Conservation (phyloP, 768 basidiomycete species). For the Sporobolomyces roseus region DNA sequence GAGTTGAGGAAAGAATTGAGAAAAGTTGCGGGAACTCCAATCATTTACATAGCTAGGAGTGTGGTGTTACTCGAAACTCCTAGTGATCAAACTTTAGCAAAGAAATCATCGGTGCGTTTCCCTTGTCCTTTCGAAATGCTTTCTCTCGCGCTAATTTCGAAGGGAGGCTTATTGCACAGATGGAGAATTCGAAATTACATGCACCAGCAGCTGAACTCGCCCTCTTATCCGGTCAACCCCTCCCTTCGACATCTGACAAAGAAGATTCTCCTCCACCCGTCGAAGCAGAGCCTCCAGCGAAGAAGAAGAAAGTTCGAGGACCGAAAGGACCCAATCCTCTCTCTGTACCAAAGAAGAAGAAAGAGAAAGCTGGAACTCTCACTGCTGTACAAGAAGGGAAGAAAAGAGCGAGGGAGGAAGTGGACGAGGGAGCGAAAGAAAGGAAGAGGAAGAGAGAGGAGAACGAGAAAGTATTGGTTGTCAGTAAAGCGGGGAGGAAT, state of each 20-base stretch:
- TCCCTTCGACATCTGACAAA: slow-evolving; percentile 13
- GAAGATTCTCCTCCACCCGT: too few relatives aligned
- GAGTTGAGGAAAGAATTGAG: slow-evolving; percentile 67
- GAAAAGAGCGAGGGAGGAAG: slow-evolving; percentile 23
- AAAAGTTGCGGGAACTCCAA: slow-evolving; percentile 73
- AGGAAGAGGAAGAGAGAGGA: slow-evolving; percentile 21
- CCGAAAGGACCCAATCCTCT: slow-evolving; percentile 89
- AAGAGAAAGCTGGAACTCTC: not conserved
- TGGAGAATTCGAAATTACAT: slow-evolving; percentile 66
- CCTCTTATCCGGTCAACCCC: slow-evolving; percentile 27
- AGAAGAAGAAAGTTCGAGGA: slow-evolving; percentile 51
- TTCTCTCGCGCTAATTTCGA: not conserved
- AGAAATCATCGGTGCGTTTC: slow-evolving; percentile 60
- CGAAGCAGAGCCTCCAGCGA: slow-evolving; percentile 12
- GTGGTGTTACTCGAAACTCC: slow-evolving; percentile 92
- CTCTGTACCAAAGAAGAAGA: slow-evolving; percentile 67
- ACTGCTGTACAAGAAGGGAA: slow-evolving; percentile 7
- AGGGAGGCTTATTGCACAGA: not conserved
- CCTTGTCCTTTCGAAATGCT: not conserved
- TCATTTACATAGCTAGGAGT: slow-evolving; percentile 81
- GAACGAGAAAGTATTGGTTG: slow-evolving; percentile 18
- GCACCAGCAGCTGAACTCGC: slow-evolving; percentile 52
- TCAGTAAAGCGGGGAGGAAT: slow-evolving; percentile 7
- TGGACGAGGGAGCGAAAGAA: not conserved
- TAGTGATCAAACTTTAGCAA: slow-evolving; percentile 66